Evolutionary conservation across 179 eudicot genomes (phyloP).

Genomic region (Heliamphora pulchella): DNA sequence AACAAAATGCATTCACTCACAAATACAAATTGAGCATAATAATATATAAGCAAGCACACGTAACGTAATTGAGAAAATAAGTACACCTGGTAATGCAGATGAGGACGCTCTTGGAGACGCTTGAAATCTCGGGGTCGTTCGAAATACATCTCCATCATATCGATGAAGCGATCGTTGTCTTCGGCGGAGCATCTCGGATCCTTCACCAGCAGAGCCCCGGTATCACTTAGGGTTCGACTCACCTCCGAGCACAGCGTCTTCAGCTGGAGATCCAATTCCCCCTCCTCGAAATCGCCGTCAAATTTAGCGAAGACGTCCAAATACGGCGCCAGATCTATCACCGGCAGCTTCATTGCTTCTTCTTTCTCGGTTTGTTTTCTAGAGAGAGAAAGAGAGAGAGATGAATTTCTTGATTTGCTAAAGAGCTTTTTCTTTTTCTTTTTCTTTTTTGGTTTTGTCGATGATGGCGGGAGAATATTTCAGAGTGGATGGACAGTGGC

Average conservation of each 20-base stretch:
- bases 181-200: constrained; percentile 75
- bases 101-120: constrained; percentile 76
- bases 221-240: constrained; percentile 66
- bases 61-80: no score
- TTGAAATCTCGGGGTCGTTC: constrained; percentile 54
- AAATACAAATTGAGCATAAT: not conserved
- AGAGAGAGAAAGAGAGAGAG: not conserved
- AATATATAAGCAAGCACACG: no score
- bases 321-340: constrained; percentile 65
- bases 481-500: not conserved
- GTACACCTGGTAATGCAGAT: constrained; percentile 78
- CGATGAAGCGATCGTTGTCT: constrained; percentile 81
- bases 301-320: constrained; percentile 19
- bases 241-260: constrained; percentile 54
- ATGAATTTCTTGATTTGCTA: not conserved
- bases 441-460: not conserved
- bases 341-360: constrained; percentile 62
- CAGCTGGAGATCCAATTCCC: constrained; percentile 25
- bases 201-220: constrained; percentile 75
- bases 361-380: not conserved
- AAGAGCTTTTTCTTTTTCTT: not conserved
- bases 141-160: constrained; percentile 92
- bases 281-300: not conserved
- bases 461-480: constrained; percentile 20
- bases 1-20: not conserved